These are phyloP conservation scores for Rhizophagus sp. DNA, from an alignment of 192 early-diverging fungal species.

Conservation along the genomic window DNA sequence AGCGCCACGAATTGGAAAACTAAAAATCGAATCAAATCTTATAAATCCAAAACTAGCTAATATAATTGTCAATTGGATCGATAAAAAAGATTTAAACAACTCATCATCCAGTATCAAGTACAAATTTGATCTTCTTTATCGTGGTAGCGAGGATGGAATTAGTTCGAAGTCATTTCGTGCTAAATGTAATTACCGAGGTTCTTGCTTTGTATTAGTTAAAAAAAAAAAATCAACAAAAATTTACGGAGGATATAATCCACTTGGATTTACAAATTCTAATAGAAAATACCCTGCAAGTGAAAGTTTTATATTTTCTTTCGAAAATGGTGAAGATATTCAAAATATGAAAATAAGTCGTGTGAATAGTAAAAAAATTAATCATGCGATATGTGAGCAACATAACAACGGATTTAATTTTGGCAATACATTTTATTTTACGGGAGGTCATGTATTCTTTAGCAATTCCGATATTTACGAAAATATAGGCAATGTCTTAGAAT, in stretches of 20 bases:
- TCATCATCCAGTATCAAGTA: not conserved
- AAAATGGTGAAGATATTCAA: not conserved
- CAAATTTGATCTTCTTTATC: constrained; percentile 5
- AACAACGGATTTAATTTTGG: not conserved
- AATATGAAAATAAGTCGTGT: not conserved
- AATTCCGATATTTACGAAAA: no score
- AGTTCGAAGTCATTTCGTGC: no score
- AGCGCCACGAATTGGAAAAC: no score
- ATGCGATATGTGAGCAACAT: no score
- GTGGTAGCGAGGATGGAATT: constrained; percentile 3
- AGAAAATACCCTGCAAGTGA: not conserved
- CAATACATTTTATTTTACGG: not conserved
- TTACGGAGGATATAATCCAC: not conserved
- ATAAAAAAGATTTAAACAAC: not conserved
- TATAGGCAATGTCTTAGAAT: not conserved
- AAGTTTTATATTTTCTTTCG: not conserved
- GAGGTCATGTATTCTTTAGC: not conserved
- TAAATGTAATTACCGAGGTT: no score
- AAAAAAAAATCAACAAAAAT: no score
- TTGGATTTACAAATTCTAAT: not conserved
- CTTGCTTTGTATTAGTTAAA: no score
- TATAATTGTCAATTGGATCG: constrained; percentile 9
- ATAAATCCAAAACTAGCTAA: not conserved
- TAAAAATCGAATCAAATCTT: not conserved
- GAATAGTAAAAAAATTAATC: no score